These are phyloP conservation scores for Hypoxylon sp. DNA, from an alignment of 2,329 filamentous ascomycete genomes.

Conservation along the genomic window DNA sequence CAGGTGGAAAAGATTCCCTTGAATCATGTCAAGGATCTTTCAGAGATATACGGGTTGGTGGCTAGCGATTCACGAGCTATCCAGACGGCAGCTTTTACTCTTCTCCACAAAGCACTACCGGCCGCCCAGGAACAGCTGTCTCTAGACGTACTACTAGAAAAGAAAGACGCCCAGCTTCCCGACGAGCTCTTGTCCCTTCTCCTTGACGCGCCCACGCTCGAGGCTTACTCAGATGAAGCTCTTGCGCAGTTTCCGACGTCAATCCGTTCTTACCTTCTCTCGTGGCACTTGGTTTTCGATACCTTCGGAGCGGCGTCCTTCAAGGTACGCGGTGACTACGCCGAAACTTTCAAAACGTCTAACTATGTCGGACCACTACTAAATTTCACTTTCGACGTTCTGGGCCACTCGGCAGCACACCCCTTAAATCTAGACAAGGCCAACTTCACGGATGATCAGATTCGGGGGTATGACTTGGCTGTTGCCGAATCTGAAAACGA, in stretches of 20 bases:
- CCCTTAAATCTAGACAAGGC: slow-evolving; percentile 77
- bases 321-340: slow-evolving; percentile 83
- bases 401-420: slow-evolving; percentile 78
- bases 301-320: slow-evolving; percentile 80
- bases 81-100: slow-evolving; percentile 79
- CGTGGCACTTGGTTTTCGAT: slow-evolving; percentile 91
- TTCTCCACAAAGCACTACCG: slow-evolving; percentile 84
- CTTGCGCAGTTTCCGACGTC: slow-evolving; percentile 73
- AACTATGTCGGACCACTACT: slow-evolving; percentile 74
- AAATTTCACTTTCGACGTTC: slow-evolving; percentile 82
- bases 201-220: slow-evolving; percentile 76
- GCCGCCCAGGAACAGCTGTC: slow-evolving; percentile 81
- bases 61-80: slow-evolving; percentile 77
- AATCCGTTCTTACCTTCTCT: slow-evolving; percentile 82
- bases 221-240: slow-evolving; percentile 70
- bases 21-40: slow-evolving; percentile 67
- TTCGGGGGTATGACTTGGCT: slow-evolving; percentile 61
- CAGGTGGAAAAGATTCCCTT: slow-evolving; percentile 71
- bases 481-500: slow-evolving; percentile 64
- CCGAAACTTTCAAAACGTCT: slow-evolving; percentile 77
- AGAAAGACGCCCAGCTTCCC: slow-evolving; percentile 75
- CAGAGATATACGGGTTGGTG: slow-evolving; percentile 77
- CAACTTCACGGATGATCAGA: slow-evolving; percentile 65
- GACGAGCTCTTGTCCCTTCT: slow-evolving; percentile 86
- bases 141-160: slow-evolving; percentile 76